phyloP scores from a whole-genome alignment of 805 yeast species.

The Candida sonorensis region DNA sequence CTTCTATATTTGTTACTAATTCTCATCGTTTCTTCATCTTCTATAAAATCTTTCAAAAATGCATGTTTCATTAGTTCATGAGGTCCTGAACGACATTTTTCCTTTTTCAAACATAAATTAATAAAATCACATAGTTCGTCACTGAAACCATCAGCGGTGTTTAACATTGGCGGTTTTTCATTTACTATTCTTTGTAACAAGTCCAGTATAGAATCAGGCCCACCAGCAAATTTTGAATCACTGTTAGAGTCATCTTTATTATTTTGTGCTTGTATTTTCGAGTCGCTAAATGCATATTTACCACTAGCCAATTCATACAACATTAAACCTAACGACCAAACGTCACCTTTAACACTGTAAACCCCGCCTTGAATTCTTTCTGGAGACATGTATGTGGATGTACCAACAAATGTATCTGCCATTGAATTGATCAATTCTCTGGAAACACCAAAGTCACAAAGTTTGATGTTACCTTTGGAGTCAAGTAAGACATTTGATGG shows the following conservation, averaged over 20 bases:
- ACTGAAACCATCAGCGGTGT: constrained; percentile 38
- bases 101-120: constrained; percentile 66
- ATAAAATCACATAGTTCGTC: constrained; percentile 58
- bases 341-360: constrained; percentile 92
- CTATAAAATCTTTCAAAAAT: constrained; percentile 22
- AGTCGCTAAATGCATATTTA: constrained; percentile 66
- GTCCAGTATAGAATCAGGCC: constrained; percentile 84
- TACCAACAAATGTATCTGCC: constrained; percentile 97
- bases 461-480: constrained; percentile 77
- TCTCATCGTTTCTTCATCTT: constrained; percentile 29
- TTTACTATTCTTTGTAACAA: constrained; percentile 87
- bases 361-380: constrained; percentile 94
- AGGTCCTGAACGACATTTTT: constrained; percentile 69
- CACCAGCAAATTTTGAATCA: no score
- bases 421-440: constrained; percentile 88
- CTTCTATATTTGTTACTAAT: constrained; percentile 15
- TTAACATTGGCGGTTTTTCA: constrained; percentile 77
- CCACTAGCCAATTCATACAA: constrained; percentile 86
- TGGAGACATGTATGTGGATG: constrained; percentile 96
- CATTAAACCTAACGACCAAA: constrained; percentile 94
- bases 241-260: no score
- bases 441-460: constrained; percentile 96
- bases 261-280: no score
- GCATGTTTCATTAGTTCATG: constrained; percentile 49
- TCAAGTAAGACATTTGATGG: constrained; percentile 91